phyloP scores from a whole-genome alignment of 2,329 filamentous ascomycete genomes.

The Aspergillus sp. region DNA sequence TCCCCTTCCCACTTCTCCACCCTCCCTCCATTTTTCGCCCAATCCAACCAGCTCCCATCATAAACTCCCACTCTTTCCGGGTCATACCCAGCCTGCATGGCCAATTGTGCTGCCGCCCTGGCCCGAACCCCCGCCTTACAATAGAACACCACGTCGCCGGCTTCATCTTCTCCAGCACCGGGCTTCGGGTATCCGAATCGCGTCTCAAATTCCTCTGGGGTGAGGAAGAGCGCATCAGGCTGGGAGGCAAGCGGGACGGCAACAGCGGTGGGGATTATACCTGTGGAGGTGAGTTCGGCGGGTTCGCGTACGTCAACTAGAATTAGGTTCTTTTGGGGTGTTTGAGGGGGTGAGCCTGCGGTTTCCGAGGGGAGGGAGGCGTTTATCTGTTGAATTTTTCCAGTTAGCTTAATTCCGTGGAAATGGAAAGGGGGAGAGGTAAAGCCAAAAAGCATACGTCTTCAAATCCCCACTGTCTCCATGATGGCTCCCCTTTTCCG shows the following conservation, averaged over 20 bases:
- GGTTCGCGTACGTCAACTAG: constrained; percentile 44
- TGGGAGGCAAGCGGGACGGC: constrained; percentile 73
- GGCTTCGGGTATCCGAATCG: constrained; percentile 71
- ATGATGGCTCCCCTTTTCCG: constrained; percentile 1
- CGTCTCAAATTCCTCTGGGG: constrained; percentile 70
- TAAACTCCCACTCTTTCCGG: constrained; percentile 51
- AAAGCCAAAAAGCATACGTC: constrained; percentile 18
- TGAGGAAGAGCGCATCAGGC: constrained; percentile 71
- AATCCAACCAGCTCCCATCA: constrained; percentile 58
- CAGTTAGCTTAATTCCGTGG: not conserved
- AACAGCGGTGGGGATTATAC: constrained; percentile 66
- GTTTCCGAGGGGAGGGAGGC: constrained; percentile 21
- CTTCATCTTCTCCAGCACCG: constrained; percentile 38
- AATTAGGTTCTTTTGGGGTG: constrained; percentile 24
- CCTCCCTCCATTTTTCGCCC: constrained; percentile 63
- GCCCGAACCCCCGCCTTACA: constrained; percentile 88
- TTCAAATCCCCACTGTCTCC: constrained; percentile 28
- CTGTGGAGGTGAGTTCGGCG: constrained; percentile 35
- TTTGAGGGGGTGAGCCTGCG: constrained; percentile 13
- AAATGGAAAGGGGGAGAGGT: not conserved
- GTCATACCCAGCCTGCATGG: constrained; percentile 65
- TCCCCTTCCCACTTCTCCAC: constrained; percentile 41
- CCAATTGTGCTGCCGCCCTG: constrained; percentile 66
- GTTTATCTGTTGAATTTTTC: constrained; percentile 22
- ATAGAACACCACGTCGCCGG: constrained; percentile 62